Conservation (phyloP, 176 grass and related monocot genomes). For the Aegilops sharonensis region DNA sequence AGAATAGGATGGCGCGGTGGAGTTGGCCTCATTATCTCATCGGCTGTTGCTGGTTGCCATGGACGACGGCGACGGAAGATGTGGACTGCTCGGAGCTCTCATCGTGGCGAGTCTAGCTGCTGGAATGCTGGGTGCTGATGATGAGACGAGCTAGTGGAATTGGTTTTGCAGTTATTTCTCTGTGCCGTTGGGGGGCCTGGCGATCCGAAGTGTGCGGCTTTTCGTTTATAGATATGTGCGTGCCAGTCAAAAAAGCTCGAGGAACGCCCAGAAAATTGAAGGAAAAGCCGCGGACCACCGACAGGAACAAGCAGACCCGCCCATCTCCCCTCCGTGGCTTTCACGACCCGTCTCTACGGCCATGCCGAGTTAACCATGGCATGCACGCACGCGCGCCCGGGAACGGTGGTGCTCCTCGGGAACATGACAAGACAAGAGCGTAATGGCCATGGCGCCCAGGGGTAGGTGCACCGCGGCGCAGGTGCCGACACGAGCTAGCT, state of each 20-base stretch:
- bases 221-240: neutral
- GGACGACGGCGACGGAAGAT: neutral
- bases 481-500: no score
- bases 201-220: neutral
- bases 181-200: neutral
- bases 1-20: no score
- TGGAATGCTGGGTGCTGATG: no score
- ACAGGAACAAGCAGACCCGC: neutral
- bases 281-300: neutral
- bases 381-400: neutral
- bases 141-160: neutral
- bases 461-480: neutral
- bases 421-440: neutral
- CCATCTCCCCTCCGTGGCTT: neutral
- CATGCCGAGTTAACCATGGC: no score
- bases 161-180: neutral
- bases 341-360: neutral
- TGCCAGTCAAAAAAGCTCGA: constrained; percentile 11
- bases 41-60: neutral
- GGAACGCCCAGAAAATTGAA: neutral
- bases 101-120: no score
- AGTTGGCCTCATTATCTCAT: no score
- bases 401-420: neutral
- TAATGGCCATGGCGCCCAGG: neutral
- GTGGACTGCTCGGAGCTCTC: no score